A percentile compares a stretch with the other conserved stretches of the same genome.
Conservation (phyloP, 306 rosid genomes). For the Urtica urens region DNA sequence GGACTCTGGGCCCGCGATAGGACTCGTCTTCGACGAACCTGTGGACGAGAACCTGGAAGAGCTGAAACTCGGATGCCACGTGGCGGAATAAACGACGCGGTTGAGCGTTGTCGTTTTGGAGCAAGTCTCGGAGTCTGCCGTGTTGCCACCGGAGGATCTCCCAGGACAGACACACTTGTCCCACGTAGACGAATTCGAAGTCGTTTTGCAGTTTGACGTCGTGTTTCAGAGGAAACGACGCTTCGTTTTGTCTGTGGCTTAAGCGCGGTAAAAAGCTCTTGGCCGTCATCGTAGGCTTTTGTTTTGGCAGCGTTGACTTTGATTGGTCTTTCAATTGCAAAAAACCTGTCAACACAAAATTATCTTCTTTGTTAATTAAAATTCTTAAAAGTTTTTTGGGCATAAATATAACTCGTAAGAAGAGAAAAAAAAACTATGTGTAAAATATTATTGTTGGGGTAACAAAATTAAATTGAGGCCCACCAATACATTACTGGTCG, state of each 20-base stretch:
- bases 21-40: slow-evolving; percentile 75
- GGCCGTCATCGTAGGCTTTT: slow-evolving; percentile 21
- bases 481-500: no score
- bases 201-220: slow-evolving; percentile 44
- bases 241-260: slow-evolving; percentile 33
- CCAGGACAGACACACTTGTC: slow-evolving; percentile 93
- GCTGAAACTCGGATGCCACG: slow-evolving; percentile 80
- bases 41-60: slow-evolving; percentile 65
- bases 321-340: slow-evolving; percentile 52
- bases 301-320: slow-evolving; percentile 24
- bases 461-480: no score
- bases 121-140: slow-evolving; percentile 37
- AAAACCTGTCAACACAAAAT: slow-evolving; percentile 36
- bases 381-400: no score
- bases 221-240: slow-evolving; percentile 36
- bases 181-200: slow-evolving; percentile 74
- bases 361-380: no score
- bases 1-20: slow-evolving; percentile 62
- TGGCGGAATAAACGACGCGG: slow-evolving; percentile 34
- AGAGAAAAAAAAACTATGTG: not conserved
- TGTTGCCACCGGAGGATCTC: slow-evolving; percentile 80
- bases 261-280: slow-evolving; percentile 47
- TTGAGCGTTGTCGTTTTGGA: slow-evolving; percentile 41
- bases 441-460: not conserved
- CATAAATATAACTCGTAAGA: no score